phyloP scores from a whole-genome alignment of 768 basidiomycete species.

The Rhizopogon sp. region DNA sequence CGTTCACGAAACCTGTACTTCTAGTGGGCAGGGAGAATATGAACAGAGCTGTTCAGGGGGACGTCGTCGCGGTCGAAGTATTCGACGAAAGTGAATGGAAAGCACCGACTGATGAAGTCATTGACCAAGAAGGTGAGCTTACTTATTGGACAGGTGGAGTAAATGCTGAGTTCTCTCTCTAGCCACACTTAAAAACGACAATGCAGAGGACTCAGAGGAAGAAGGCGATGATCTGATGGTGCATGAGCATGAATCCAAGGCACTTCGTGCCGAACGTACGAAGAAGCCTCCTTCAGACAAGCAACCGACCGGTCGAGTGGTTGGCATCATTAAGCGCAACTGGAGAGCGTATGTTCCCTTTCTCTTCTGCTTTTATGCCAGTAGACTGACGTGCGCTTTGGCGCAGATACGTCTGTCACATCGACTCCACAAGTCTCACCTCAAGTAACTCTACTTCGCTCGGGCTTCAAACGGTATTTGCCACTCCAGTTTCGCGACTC shows the following conservation, averaged over 20 bases:
- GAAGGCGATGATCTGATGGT: slow-evolving; percentile 41
- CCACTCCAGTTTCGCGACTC: slow-evolving; percentile 85
- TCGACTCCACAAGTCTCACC: slow-evolving; percentile 84
- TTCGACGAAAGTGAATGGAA: slow-evolving; percentile 90
- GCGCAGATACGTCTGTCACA: slow-evolving; percentile 85
- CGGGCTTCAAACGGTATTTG: slow-evolving; percentile 88
- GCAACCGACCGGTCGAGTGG: slow-evolving; percentile 88
- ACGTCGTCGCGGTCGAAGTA: slow-evolving; percentile 86
- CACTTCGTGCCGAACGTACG: slow-evolving; percentile 17
- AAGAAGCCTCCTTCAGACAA: slow-evolving; percentile 44
- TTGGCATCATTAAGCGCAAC: slow-evolving; percentile 91
- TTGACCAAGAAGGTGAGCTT: slow-evolving; percentile 82
- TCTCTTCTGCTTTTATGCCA: neutral
- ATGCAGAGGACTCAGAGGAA: slow-evolving; percentile 70
- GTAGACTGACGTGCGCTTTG: neutral
- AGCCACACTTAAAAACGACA: slow-evolving; percentile 85
- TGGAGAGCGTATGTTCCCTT: slow-evolving; percentile 77
- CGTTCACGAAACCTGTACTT: slow-evolving; percentile 73
- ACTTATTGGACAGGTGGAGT: neutral
- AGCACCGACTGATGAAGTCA: slow-evolving; percentile 84
- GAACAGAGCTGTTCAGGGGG: slow-evolving; percentile 94
- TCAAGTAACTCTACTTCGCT: slow-evolving; percentile 74
- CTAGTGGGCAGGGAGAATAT: slow-evolving; percentile 88
- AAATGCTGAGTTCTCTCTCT: slow-evolving; percentile 2
- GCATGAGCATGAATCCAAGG: slow-evolving; percentile 37